phyloP scores from a whole-genome alignment of 2,329 filamentous ascomycete genomes.

The Aureobasidium subglaciale region DNA sequence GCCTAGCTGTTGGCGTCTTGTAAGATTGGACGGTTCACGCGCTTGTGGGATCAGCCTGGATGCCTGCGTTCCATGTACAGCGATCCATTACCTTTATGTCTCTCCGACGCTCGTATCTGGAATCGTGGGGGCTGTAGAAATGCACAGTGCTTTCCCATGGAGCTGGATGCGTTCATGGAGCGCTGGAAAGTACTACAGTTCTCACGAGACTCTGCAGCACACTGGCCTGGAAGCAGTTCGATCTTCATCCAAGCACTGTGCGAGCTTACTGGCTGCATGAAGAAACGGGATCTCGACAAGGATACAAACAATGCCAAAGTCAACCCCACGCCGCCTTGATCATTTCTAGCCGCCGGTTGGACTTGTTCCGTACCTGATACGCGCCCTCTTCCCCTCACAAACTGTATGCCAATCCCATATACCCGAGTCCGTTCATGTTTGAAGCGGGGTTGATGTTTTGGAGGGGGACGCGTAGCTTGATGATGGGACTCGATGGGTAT shows the following conservation, averaged over 20 bases:
- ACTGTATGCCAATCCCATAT: neutral
- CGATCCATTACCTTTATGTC: too few species aligned
- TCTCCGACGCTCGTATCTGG: too few species aligned
- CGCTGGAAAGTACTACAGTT: too few species aligned
- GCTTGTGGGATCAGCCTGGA: neutral
- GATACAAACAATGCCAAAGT: neutral
- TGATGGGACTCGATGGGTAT: neutral
- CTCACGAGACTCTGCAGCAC: too few species aligned
- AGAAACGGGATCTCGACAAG: neutral
- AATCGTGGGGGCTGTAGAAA: too few species aligned
- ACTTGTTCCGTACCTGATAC: neutral
- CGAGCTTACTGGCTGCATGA: neutral
- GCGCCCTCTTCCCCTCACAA: neutral
- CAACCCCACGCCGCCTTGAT: neutral
- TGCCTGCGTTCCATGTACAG: too few species aligned
- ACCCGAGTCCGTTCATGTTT: neutral
- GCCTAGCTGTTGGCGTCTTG: neutral
- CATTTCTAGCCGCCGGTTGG: neutral
- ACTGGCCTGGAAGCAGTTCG: neutral
- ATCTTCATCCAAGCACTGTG: neutral
- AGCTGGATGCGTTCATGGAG: neutral
- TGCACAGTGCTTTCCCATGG: too few species aligned
- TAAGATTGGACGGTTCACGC: neutral
- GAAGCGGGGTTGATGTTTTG: conserved; percentile 4
- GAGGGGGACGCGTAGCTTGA: neutral